A percentile compares a stretch with the other conserved stretches of the same genome.
Conservation (phyloP, 306 rosid species). For the Rubus parviflorus region DNA sequence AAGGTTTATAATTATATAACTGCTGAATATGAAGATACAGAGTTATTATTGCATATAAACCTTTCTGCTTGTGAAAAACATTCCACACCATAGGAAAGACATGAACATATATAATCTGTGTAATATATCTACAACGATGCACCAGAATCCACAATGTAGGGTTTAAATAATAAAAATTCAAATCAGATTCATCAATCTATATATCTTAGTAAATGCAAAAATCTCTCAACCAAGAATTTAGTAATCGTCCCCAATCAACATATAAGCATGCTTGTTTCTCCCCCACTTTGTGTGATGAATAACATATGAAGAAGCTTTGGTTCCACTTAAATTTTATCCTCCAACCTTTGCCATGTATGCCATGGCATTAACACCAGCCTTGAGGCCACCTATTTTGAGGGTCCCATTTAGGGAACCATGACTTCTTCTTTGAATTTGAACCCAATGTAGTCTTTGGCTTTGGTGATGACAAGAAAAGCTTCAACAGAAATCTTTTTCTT, state of each 20-base stretch:
- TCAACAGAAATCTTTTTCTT: conserved; percentile 23
- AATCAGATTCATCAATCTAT: background rate
- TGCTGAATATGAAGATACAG: background rate
- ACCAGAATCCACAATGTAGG: background rate
- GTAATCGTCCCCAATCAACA: background rate
- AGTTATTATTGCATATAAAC: background rate
- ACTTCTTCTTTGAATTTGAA: conserved; percentile 30
- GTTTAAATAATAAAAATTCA: background rate
- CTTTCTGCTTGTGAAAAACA: background rate
- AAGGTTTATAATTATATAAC: background rate
- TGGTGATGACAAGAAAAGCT: conserved; percentile 20
- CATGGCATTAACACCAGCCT: conserved; percentile 56
- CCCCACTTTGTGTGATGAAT: background rate
- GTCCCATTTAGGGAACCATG: conserved; percentile 50
- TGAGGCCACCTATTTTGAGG: conserved; percentile 67
- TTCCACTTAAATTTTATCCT: background rate
- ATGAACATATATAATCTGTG: background rate
- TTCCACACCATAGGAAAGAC: background rate
- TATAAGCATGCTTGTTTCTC: background rate
- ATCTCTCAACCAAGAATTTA: conserved; percentile 5
- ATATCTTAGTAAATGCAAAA: background rate
- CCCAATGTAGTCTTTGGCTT: conserved; percentile 37
- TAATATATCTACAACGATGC: background rate
- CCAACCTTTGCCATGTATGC: background rate
- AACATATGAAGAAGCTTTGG: background rate